phyloP scores from a whole-genome alignment of 768 basidiomycete species.

The Tricholoma flavovirens region DNA sequence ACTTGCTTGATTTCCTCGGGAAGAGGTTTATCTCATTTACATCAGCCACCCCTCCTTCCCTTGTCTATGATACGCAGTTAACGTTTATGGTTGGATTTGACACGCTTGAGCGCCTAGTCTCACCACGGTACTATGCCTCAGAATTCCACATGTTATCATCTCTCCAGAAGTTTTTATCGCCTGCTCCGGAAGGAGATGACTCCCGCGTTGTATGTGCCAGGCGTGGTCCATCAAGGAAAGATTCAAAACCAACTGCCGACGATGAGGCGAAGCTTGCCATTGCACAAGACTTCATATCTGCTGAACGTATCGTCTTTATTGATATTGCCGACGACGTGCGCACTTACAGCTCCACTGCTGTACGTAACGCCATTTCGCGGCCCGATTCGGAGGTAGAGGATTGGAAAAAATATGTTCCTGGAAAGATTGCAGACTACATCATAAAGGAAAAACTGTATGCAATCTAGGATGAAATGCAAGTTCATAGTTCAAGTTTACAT shows the following conservation, averaged over 20 bases:
- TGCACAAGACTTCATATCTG: slow-evolving; percentile 45
- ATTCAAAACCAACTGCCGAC: slow-evolving; percentile 3
- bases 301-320: slow-evolving; percentile 49
- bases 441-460: slow-evolving; percentile 12
- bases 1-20: slow-evolving; percentile 48
- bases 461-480: background rate
- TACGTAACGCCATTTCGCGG: slow-evolving; percentile 41
- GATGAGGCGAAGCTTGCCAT: slow-evolving; percentile 19
- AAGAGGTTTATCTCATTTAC: slow-evolving; percentile 24
- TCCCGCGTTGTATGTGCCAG: slow-evolving; percentile 56
- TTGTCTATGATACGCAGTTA: slow-evolving; percentile 33
- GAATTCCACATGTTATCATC: slow-evolving; percentile 47
- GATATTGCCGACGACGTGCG: slow-evolving; percentile 54
- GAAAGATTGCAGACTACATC: slow-evolving; percentile 16
- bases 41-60: slow-evolving; percentile 5
- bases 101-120: slow-evolving; percentile 77
- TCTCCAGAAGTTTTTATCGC: slow-evolving; percentile 54
- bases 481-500: background rate
- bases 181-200: slow-evolving; percentile 37
- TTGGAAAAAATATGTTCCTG: slow-evolving; percentile 17
- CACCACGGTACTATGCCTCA: slow-evolving; percentile 67
- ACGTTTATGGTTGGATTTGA: slow-evolving; percentile 79
- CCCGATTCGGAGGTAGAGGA: slow-evolving; percentile 6
- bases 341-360: slow-evolving; percentile 64
- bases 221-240: slow-evolving; percentile 22